Conservation (phyloP, 1,284 basidiomycete species). For the Marasmius fiardii region DNA sequence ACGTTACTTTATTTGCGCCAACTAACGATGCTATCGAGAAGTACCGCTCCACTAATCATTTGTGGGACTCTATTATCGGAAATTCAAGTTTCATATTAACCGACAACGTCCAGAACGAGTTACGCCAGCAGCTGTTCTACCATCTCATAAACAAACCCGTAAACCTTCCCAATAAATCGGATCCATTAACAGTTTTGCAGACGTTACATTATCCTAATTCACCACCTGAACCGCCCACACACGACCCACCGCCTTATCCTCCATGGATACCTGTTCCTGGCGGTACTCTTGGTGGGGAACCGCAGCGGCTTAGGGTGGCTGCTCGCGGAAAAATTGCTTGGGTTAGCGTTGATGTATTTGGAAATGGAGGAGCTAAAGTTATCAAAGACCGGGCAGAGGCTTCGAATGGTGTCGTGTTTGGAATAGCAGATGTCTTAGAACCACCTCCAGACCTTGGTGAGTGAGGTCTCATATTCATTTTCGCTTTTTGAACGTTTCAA, state of each 20-base stretch:
- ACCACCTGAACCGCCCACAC: conserved; percentile 50
- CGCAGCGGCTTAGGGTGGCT: conserved; percentile 77
- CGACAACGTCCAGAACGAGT: conserved; percentile 84
- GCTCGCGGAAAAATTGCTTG: conserved; percentile 46
- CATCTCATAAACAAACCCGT: conserved; percentile 90
- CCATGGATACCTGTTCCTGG: conserved; percentile 85
- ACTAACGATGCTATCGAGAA: conserved; percentile 85
- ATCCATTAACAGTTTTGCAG: conserved; percentile 40
- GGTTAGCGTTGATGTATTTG: conserved; percentile 73
- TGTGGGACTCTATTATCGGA: conserved; percentile 47
- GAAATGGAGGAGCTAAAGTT: conserved; percentile 62
- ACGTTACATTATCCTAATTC: conserved; percentile 74
- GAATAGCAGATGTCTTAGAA: conserved; percentile 73
- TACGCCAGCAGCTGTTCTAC: conserved; percentile 92
- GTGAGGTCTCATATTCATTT: conserved; percentile 4
- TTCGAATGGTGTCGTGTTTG: conserved; percentile 77
- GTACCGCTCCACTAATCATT: conserved; percentile 35
- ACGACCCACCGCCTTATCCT: conserved; percentile 67
- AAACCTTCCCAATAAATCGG: conserved; percentile 37
- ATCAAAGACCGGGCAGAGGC: conserved; percentile 55
- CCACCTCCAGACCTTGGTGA: conserved; percentile 76
- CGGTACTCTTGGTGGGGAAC: conserved; percentile 77
- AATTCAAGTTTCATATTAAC: conserved; percentile 33
- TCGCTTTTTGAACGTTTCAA: conserved; percentile 12
- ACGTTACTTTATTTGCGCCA: conserved; percentile 89